Evolutionary conservation across 768 basidiomycete species (phyloP), one percentile per base, ranked within the genome.

Genomic region (Favolaschia claudopus): DNA sequence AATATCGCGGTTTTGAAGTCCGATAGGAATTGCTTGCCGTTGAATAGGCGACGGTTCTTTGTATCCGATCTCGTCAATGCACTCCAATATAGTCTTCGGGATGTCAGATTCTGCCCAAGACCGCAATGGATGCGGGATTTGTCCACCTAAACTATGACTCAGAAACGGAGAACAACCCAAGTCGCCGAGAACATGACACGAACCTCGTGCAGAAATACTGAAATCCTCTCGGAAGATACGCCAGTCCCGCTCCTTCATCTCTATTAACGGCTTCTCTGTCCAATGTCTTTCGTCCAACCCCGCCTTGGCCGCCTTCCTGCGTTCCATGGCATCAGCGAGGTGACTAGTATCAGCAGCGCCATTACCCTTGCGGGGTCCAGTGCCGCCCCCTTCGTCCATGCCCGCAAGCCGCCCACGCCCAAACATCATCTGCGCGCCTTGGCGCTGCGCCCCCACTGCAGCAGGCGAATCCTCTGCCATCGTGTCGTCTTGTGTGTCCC

Each of bases 211-310:
- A 56, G 93, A 88, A 58, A 99, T 99, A 69, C 90, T 96, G 78
- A 96, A 99, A 75, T 99, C 97, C 75, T 99, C 97, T 60, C 96
- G 81, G 79, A 99, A 99, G 72, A 99, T 99, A 67, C 97, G 87
- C 97, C 97, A 99, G 72, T 99, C 97, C 44, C 97, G 83, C 69
- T 99, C 97, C 70, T 91, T 94, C 89, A 99, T 98, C 76, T 98
- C 95, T 4, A 82, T 72, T 37, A 99, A 78, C 2, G 89, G 85
- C 74, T 99, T 99, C 15, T 99, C 96, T 0, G 93, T 91, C 97
- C 97, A 99, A 78, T 99, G 97, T 57, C 96, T 82, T 72, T 98
- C 97, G 71, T 98, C 96, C 51, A 92, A 79, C 5, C 92, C 92
- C 43, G 84, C 79, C 76, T 92, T 92, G 57, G 86, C 85, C 12